Base-by-base conservation (phyloP, 2,329 filamentous ascomycete species). In the Pseudopyrenochaeta lycopersici region DNA sequence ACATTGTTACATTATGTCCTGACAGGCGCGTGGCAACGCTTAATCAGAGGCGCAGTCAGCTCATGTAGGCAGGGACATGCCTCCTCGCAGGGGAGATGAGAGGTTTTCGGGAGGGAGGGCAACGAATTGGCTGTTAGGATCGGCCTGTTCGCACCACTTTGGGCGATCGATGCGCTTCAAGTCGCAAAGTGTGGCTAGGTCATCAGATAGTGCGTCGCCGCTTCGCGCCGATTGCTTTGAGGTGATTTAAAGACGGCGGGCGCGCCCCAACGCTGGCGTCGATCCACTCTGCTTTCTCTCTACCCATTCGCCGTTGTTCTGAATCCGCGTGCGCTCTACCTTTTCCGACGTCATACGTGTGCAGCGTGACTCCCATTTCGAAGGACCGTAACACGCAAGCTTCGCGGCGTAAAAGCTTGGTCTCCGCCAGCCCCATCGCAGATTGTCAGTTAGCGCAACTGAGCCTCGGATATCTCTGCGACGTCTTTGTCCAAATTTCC, bases 71-170 rank as follows among this genome's bases (percentile, higher is more conserved):
- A 27, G 23, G 23, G 23, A 9, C 4, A 27, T 27, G 27, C 7
- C 23, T 18, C 20, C 12, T 30, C n/a, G 11, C 18, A 41, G 39
- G 3, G n/a, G 17, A 41, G 11, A 15, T 30, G 40, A 7, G 14
- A 30, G 40, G 27, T 23, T 23, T 35, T 17, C 32, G 12, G 4
- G 17, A 10, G 33, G 17, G 32, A 30, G 32, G 50, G 52, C 58
- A 57, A 60, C 60, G 57, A 54, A 55, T 54, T 23, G 18, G 6
- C 15, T 32, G 11, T 33, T 18, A 12, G 30, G 38, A 29, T 47
- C 44, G 36, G 33, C 29, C 49, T 47, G 45, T 59, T 32, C 21
- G 42, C 58, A 36, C 55, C 60, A 63, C 55, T 63, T 14, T 32
- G 14, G 20, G n/a, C 7, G 11, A 38, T 17, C 10, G 35, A 20